Conservation (phyloP, 2,329 filamentous ascomycete species). For the Chaetomium strumarium region DNA sequence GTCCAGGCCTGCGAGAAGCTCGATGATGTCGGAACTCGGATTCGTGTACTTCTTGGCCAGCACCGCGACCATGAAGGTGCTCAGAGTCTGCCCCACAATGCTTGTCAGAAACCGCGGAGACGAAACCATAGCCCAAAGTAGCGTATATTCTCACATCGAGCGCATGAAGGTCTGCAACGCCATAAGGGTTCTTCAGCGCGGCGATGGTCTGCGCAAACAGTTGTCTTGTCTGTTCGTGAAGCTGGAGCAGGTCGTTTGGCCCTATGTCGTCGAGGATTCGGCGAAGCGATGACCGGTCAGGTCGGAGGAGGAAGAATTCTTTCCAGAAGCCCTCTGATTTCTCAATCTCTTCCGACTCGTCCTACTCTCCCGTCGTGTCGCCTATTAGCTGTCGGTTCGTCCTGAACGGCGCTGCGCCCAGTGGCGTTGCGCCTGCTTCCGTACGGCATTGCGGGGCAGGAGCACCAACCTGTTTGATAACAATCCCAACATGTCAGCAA, state of each 20-base stretch:
- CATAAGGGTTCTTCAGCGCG: constrained; percentile 54
- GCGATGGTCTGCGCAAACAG: constrained; percentile 70
- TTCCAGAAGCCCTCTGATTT: constrained; percentile 89
- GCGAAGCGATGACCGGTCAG: constrained; percentile 65
- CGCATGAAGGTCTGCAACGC: constrained; percentile 66
- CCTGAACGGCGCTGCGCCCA: neutral
- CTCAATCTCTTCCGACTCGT: constrained; percentile 50
- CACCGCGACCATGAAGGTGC: constrained; percentile 75
- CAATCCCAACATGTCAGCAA: constrained; percentile 3
- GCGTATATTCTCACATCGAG: constrained; percentile 64
- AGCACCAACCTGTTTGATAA: constrained; percentile 3
- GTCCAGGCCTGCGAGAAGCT: constrained; percentile 81
- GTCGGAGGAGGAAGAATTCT: constrained; percentile 87
- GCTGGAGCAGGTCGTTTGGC: constrained; percentile 67
- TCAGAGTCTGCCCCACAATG: constrained; percentile 62
- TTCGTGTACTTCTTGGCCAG: constrained; percentile 90
- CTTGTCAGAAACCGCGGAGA: neutral
- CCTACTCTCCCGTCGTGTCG: neutral
- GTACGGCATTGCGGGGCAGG: neutral
- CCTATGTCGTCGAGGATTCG: constrained; percentile 63
- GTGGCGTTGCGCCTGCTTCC: neutral
- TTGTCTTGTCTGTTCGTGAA: constrained; percentile 72
- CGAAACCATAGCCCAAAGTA: neutral
- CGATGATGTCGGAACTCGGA: constrained; percentile 90
- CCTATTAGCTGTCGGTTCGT: constrained; percentile 1